These are phyloP conservation scores for Leptographium lundbergii DNA, from an alignment of 2,329 filamentous ascomycete genomes.

Conservation along the genomic window DNA sequence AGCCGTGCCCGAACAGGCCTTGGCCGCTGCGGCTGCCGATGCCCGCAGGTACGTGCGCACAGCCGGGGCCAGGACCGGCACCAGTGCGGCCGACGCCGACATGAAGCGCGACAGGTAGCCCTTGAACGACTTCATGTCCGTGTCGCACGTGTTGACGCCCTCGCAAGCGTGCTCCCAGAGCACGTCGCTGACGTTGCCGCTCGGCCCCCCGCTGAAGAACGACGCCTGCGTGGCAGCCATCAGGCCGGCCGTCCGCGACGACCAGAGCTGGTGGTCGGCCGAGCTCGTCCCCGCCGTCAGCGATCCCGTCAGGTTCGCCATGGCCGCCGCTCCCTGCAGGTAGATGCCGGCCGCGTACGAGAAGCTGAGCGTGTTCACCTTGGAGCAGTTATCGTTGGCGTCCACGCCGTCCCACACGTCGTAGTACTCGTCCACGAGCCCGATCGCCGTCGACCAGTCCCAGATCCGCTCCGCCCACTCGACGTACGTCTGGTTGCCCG, in stretches of 20 bases:
- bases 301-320: constrained; percentile 46
- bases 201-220: constrained; percentile 17
- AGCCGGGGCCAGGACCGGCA: constrained; percentile 36
- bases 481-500: constrained; percentile 50
- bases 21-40: constrained; percentile 42
- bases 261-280: constrained; percentile 32
- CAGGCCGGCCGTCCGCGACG: constrained; percentile 35
- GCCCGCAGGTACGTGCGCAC: constrained; percentile 36
- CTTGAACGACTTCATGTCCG: constrained; percentile 57
- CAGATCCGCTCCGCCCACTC: constrained; percentile 57
- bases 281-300: constrained; percentile 26
- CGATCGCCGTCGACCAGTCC: constrained; percentile 47
- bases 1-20: constrained; percentile 41
- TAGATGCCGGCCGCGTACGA: constrained; percentile 55
- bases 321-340: constrained; percentile 49
- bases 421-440: constrained; percentile 42
- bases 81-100: constrained; percentile 42
- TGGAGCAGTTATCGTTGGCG: constrained; percentile 38
- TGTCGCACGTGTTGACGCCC: constrained; percentile 39
- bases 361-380: constrained; percentile 43
- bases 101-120: constrained; percentile 53
- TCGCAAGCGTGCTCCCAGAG: constrained; percentile 61
- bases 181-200: constrained; percentile 39
- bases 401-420: constrained; percentile 52
- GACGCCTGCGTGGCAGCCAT: constrained; percentile 28